A percentile compares a stretch with the other conserved stretches of the same genome.
Conservation (phyloP, 1,139 yeast species). For the Zygosaccharomyces pseudobailii region DNA sequence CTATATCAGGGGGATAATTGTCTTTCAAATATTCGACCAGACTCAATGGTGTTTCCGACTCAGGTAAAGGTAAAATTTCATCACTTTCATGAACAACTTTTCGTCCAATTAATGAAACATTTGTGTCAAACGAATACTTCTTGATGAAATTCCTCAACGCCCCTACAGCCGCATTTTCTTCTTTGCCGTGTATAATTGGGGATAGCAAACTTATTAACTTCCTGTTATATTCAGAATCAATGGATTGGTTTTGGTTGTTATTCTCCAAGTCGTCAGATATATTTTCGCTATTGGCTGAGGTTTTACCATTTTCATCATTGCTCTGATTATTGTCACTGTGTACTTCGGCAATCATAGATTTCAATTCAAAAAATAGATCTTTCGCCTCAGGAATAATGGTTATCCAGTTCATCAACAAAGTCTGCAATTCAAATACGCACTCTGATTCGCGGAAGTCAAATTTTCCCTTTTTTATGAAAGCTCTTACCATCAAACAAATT, state of each 20-base stretch:
- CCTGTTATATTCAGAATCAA: constrained; percentile 18
- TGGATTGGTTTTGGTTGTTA: not conserved
- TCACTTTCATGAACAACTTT: constrained; percentile 23
- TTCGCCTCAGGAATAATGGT: constrained; percentile 48
- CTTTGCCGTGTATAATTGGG: constrained; percentile 12
- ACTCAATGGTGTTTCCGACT: constrained; percentile 16
- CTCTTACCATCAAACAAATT: constrained; percentile 57
- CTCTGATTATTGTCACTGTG: constrained; percentile 1
- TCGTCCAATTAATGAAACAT: constrained; percentile 24
- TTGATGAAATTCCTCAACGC: constrained; percentile 25
- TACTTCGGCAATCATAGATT: constrained; percentile 17
- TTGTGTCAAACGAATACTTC: constrained; percentile 22
- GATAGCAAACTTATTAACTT: constrained; percentile 25
- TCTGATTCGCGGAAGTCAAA: constrained; percentile 44
- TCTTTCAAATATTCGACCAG: constrained; percentile 20
- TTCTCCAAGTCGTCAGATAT: not conserved
- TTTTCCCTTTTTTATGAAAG: constrained; percentile 42
- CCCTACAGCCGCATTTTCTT: constrained; percentile 23
- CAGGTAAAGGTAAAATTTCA: constrained; percentile 23
- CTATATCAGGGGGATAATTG: constrained; percentile 8
- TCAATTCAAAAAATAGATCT: constrained; percentile 35
- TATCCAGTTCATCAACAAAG: constrained; percentile 58
- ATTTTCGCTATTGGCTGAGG: constrained; percentile 2
- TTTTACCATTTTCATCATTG: not conserved
- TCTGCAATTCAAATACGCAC: constrained; percentile 52